Evolutionary conservation across 2,329 filamentous ascomycete genomes (phyloP).

Genomic region (Neurospora crassa): DNA sequence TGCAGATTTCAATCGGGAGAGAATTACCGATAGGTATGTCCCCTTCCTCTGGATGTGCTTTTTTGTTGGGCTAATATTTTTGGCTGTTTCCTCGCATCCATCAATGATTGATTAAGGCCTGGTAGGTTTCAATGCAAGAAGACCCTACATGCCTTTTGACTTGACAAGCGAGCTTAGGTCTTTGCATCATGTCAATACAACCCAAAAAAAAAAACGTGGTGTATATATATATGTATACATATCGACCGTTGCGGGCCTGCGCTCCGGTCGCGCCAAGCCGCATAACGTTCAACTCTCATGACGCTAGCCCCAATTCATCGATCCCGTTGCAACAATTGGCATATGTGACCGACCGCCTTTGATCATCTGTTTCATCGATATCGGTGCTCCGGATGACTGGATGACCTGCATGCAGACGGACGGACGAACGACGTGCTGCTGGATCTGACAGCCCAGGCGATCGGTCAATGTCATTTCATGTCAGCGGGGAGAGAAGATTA

Average conservation of each 20-base stretch:
- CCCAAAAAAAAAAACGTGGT: background rate
- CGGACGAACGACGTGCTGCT: background rate
- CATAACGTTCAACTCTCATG: background rate
- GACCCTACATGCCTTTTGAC: background rate
- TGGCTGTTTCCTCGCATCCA: too few relatives aligned
- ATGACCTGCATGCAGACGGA: background rate
- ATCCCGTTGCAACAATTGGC: background rate
- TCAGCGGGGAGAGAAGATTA: background rate
- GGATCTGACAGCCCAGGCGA: background rate
- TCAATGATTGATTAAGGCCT: background rate
- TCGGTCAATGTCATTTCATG: background rate
- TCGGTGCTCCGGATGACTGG: background rate
- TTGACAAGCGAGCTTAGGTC: too few relatives aligned
- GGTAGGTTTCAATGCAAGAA: background rate
- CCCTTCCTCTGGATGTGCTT: too few relatives aligned
- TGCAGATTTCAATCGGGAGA: too few relatives aligned
- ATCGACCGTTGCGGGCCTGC: too few relatives aligned
- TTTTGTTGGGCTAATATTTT: background rate
- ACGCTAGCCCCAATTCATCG: background rate
- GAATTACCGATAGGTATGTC: too few relatives aligned
- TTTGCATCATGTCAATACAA: too few relatives aligned
- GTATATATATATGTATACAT: background rate
- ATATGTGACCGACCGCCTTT: background rate
- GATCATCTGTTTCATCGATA: background rate
- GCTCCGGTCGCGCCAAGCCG: background rate